Evolutionary conservation across 768 basidiomycete genomes (phyloP), one percentile per base, ranked within the genome.

Genomic region (Panaeolus papilionaceus): DNA sequence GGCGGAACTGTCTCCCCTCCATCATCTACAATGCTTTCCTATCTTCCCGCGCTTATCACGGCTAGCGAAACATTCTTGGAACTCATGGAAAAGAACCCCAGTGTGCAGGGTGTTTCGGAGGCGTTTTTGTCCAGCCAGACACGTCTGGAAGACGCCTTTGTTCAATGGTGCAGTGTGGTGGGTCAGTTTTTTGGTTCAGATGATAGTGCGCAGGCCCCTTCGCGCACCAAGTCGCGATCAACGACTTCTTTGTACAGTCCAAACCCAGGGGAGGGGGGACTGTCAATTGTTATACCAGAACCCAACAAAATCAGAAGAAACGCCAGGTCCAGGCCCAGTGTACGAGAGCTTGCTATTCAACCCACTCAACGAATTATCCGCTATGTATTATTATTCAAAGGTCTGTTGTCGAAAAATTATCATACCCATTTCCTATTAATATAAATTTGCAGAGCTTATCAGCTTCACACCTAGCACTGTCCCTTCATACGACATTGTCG

Each of bases 321-420:
- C 62, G 67, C 63, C 42, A 75, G 71, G 49, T 51, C 66, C 40
- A 74, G 71, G 67, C 77, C 67, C 61, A 69, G 72, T 38, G 80
- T 89, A 26, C 79, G 88, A 63, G 90, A 91, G 66, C 73, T 91
- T 37, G 88, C 88, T 2, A 89, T 91, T 64, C 79, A 86, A 70
- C 89, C 89, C 18, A 83, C 85, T 14, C 89, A 91, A 72, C 80
- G 90, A 20, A 82, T 89, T n/a, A 85, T 85, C 76, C 81, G 89
- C 68, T 90, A 90, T 74, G 86, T 86, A 2, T 72, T 90, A 44
- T 77, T 89, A 49, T 90, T 86, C 68, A 84, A 80, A 81, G 89
- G 89, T 88, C 67, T 65, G 79, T 75, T 9, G 14, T 38, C 16
- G 2, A 40, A 18, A 12, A 44, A 44, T 58, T 6, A n/a, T 51